Conservation (phyloP, 2,329 filamentous ascomycete genomes). For the Neospermospora avenae region DNA sequence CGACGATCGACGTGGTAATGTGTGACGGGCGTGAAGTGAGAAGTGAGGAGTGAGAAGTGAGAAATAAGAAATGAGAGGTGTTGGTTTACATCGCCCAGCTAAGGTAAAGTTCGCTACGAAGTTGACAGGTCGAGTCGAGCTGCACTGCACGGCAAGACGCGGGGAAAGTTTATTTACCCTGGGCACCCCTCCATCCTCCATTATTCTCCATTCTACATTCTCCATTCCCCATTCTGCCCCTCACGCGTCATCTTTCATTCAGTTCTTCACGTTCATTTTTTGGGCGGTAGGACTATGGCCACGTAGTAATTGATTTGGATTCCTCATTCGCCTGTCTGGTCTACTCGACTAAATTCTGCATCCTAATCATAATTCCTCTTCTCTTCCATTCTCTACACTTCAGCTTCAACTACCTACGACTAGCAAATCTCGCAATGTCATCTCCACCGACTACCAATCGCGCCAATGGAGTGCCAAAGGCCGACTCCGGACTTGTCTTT, state of each 20-base stretch:
- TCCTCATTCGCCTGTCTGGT: background rate
- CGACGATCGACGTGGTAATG: slow-evolving; percentile 5
- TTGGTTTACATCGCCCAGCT: too few species aligned
- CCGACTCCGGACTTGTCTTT: slow-evolving; percentile 17
- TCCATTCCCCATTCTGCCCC: background rate
- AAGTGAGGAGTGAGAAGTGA: background rate
- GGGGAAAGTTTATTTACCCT: slow-evolving; percentile 4
- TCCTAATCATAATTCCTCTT: background rate
- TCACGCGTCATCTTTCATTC: background rate
- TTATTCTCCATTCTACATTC: too few species aligned
- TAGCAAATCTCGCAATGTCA: background rate
- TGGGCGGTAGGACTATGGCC: background rate
- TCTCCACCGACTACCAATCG: background rate
- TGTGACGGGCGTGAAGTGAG: slow-evolving; percentile 2
- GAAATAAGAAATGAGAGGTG: too few species aligned
- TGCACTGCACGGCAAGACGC: background rate
- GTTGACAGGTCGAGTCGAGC: background rate
- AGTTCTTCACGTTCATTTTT: background rate
- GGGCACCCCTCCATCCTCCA: background rate
- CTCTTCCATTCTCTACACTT: background rate
- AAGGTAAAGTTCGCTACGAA: background rate
- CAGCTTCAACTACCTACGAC: background rate
- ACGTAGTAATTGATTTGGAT: background rate
- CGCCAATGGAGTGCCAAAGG: background rate
- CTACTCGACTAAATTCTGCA: background rate